Evolutionary conservation across 116 monocot species (phyloP), one percentile per base, ranked within the genome.

Genomic region (Thalassia testudinum): DNA sequence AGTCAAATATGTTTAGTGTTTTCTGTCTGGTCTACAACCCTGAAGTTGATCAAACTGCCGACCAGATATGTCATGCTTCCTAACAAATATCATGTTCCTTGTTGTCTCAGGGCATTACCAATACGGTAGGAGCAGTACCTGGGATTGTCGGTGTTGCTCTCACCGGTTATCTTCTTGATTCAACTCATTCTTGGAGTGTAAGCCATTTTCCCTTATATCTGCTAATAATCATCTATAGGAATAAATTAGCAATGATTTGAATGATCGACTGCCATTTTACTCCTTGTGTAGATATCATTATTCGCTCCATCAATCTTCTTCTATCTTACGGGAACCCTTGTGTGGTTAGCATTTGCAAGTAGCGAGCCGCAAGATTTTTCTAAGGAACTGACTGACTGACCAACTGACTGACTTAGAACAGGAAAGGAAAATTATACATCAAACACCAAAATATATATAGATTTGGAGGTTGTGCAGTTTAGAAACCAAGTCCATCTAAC

Each of bases 161-260:
- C 12, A 85, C 81, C 27, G 95, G 95, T n/a, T 85, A 74, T 61
- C 74, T 95, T 54, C 81, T 95, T 60, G 95, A 95, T 68, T 78
- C 74, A 38, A 95, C 95, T 22, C 95, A 88, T 66, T 95, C 95
- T 59, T 95, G 95, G 95, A 85, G 85, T 68, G 95, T 95, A 85
- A 76, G 95, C 57, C 24, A 5, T 42, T 34, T 13, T 58, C 16
- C 17, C 26, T 8, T 54, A 18, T 29, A 7, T n/a, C n/a, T n/a
- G n/a, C n/a, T n/a, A n/a, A n/a, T n/a, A n/a, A n/a, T n/a, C n/a
- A n/a, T n/a, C n/a, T n/a, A n/a, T n/a, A n/a, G n/a, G n/a, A n/a
- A 5, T 10, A 34, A 34, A 34, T 10, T 34, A 34, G 3, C 30
- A 34, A 10, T 34, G 30, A 34, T 34, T 34, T 34, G 6, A 34